Evolutionary conservation across 2,329 filamentous ascomycete genomes (phyloP).

Genomic region (Ceratocystis alfenasii): DNA sequence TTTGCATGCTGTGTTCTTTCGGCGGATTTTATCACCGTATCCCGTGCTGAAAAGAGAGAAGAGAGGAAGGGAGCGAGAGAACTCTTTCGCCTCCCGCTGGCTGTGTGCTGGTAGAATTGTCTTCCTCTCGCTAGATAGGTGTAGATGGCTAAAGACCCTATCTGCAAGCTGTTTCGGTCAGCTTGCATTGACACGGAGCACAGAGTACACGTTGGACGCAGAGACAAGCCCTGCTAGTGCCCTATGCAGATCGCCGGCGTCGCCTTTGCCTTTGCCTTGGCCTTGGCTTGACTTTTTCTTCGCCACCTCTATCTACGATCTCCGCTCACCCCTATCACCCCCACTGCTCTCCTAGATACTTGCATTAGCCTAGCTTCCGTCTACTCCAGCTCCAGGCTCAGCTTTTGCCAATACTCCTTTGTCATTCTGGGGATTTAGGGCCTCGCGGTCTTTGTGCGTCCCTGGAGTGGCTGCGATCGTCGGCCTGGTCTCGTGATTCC

Average conservation of each 20-base stretch:
- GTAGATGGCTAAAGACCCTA: not conserved
- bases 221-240: not conserved
- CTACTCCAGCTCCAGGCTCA: not conserved
- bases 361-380: not conserved
- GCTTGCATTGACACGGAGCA: not conserved
- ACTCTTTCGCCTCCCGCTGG: too few species aligned
- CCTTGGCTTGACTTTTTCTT: not conserved
- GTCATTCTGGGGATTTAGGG: not conserved
- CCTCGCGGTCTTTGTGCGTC: not conserved
- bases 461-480: not conserved
- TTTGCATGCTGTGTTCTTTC: not conserved
- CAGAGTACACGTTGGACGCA: not conserved
- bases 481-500: not conserved
- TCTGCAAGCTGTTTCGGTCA: not conserved
- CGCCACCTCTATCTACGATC: not conserved
- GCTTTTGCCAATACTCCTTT: not conserved
- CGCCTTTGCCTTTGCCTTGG: not conserved
- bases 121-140: too few species aligned
- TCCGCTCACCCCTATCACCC: not conserved
- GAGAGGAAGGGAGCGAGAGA: too few species aligned
- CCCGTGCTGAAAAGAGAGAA: too few species aligned
- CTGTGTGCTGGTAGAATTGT: too few species aligned
- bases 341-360: not conserved
- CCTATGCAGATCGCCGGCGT: not conserved
- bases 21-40: not conserved